These are phyloP conservation scores for Mrakia frigida DNA, from an alignment of 768 basidiomycete genomes.

Conservation along the genomic window DNA sequence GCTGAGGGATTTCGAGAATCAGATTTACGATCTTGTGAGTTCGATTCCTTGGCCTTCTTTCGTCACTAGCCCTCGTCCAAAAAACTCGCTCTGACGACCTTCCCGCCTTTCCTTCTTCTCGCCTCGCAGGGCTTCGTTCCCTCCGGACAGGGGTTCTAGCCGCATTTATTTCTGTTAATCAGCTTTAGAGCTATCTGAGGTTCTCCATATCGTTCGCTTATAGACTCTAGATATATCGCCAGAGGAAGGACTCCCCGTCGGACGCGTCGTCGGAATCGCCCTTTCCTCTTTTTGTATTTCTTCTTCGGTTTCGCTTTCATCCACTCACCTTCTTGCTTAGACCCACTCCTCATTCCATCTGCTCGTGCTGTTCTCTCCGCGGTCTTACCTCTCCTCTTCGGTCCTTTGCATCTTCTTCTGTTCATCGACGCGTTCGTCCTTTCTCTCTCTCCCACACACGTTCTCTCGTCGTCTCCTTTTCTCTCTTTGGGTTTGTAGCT, in stretches of 20 bases:
- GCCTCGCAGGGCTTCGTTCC: conserved; percentile 4
- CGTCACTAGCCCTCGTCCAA: not conserved
- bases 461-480: not conserved
- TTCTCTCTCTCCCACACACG: conserved; percentile 1
- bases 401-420: not conserved
- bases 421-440: not conserved
- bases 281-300: too few relatives aligned
- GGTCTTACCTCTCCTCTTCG: not conserved
- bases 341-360: not conserved
- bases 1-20: conserved; percentile 30
- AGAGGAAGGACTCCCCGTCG: too few relatives aligned
- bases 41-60: not conserved
- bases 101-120: not conserved
- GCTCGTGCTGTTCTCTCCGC: not conserved
- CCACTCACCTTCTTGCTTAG: too few relatives aligned
- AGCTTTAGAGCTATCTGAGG: not conserved
- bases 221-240: too few relatives aligned
- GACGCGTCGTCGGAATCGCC: too few relatives aligned
- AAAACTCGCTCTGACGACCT: too few relatives aligned
- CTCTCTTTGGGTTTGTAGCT: not conserved
- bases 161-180: too few relatives aligned
- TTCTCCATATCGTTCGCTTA: too few relatives aligned
- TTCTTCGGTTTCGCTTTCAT: too few relatives aligned
- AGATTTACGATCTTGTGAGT: conserved; percentile 21
- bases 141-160: conserved; percentile 9